Evolutionary conservation across 1,284 basidiomycete species (phyloP), one percentile per base, ranked within the genome.

Genomic region (Volvariella surrecta): DNA sequence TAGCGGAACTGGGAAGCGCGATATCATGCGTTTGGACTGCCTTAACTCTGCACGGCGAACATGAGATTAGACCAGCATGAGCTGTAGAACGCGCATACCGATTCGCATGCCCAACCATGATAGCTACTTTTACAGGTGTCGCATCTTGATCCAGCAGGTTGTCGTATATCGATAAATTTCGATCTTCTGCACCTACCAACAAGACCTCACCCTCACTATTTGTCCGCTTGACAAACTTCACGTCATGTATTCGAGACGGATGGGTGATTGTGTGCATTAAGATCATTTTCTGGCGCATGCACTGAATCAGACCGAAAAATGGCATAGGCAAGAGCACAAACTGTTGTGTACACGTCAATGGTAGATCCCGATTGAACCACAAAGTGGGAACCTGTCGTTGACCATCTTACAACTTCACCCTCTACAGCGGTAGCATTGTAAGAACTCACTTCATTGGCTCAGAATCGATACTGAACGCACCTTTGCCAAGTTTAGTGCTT

Each of bases 341-440:
- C 89, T 2, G 83, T 84, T 4, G 77, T 73, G 58, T 90, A 94
- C 3, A 95, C 58, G 51, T 91, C 87, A 16, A 95, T 75, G n/a
- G 73, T 81, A 38, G 73, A 77, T 20, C 76, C 76, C n/a, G 76
- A 74, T 53, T 90, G 82, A 0, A 96, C 84, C 10, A 79, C 79
- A 54, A 95, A 91, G 21, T 80, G 67, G 2, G 74, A 71, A 0
- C 92, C 92, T 4, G 76, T 72, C 1, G 71, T 67, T 1, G 89
- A 89, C 82, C 91, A 96, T 22, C 83, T 74, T 20, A 94, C 89
- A 6, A 86, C 62, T 56, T 96, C 92, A 0, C 85, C 90, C 71
- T 95, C 92, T 90, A 52, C 1, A 48, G 21, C 45, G 35, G 8
- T 17, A 37, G 20, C 16, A 20, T 32, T 49, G 22, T 44, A 37